Percentiles rank a stretch among this genome's conserved stretches.
phyloP scores from a whole-genome alignment of 345 rosid genomes.

The Eucalyptus pumila region DNA sequence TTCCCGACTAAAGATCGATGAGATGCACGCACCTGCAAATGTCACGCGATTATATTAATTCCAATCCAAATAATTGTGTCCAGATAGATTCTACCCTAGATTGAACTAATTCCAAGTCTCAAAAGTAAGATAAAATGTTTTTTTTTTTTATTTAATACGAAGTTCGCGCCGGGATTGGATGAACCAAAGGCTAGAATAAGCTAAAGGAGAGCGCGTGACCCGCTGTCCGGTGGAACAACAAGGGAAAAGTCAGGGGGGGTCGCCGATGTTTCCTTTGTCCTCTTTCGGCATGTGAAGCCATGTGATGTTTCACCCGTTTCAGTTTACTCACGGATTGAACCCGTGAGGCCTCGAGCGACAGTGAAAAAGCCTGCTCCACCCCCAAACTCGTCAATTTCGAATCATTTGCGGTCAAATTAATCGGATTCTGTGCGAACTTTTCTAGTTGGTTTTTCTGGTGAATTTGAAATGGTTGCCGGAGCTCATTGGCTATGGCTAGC shows the following conservation, averaged over 20 bases:
- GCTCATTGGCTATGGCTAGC: neutral
- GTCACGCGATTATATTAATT: accelerated
- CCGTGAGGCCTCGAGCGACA: neutral
- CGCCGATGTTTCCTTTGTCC: neutral
- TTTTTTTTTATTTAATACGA: neutral
- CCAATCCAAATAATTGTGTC: neutral
- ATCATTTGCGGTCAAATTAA: neutral
- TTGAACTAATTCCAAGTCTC: neutral
- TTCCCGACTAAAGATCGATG: accelerated
- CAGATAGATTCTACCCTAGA: neutral
- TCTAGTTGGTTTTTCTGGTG: neutral
- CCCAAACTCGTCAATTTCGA: neutral
- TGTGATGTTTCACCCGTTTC: neutral
- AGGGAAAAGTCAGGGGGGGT: neutral
- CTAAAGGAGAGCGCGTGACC: neutral
- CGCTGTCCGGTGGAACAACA: neutral
- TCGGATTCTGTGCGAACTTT: neutral
- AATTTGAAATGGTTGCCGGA: neutral
- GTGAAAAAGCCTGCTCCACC: neutral
- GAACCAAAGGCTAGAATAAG: neutral
- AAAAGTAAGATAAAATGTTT: neutral
- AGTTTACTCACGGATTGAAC: neutral
- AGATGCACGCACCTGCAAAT: neutral
- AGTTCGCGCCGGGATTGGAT: neutral
- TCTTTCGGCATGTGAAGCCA: neutral